phyloP scores from a whole-genome alignment of 116 monocot species.

The Posidonia oceanica region DNA sequence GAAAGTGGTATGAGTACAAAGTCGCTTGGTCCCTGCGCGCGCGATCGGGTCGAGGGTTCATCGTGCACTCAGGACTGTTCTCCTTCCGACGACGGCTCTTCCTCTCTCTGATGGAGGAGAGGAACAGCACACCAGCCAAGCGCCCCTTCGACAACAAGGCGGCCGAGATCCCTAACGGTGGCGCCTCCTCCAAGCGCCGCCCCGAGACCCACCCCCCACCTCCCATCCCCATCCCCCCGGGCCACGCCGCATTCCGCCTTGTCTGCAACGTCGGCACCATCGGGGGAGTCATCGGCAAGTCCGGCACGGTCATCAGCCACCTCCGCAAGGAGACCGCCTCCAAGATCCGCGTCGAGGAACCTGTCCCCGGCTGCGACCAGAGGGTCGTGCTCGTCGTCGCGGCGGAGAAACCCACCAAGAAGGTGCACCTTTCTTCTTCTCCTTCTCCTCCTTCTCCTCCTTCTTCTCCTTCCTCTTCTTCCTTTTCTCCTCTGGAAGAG shows the following conservation, averaged over 20 bases:
- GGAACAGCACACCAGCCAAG: background rate
- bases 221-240: slow-evolving; percentile 1
- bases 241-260: slow-evolving; percentile 10
- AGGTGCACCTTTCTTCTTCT: background rate
- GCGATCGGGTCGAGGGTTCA: no score
- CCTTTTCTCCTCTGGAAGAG: background rate
- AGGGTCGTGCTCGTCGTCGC: slow-evolving; percentile 9
- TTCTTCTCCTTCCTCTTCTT: no score
- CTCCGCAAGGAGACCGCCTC: slow-evolving; percentile 6
- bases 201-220: background rate
- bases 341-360: slow-evolving; percentile 3
- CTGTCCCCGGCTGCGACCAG: slow-evolving; percentile 10
- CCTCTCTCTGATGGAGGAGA: background rate
- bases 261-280: slow-evolving; percentile 2
- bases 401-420: slow-evolving; percentile 1
- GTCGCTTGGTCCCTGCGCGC: no score
- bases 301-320: background rate
- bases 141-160: background rate
- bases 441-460: no score
- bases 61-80: background rate
- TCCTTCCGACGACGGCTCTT: background rate
- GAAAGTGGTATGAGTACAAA: no score
- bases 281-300: slow-evolving; percentile 8
- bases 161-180: background rate
- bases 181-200: background rate